Evolutionary conservation across 176 grass and related monocot genomes (phyloP).

Genomic region (Aegilops bicornis): DNA sequence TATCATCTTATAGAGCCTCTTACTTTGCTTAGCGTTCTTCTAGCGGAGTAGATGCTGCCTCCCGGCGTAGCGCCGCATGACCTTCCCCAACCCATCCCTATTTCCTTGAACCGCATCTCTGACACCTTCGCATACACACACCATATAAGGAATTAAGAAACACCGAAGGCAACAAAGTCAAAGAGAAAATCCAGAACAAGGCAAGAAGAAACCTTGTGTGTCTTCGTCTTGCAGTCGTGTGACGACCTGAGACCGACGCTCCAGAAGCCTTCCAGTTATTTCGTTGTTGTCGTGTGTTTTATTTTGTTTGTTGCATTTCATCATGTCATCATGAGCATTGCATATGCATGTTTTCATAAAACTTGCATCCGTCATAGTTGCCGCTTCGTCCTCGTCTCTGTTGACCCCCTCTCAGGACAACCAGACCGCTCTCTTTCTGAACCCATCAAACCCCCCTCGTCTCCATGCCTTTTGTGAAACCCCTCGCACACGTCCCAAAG

Average conservation of each 20-base stretch:
- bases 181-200: not conserved
- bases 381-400: no score
- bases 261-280: no score
- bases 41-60: conserved; percentile 71
- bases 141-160: conserved; percentile 14
- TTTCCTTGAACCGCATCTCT: conserved; percentile 64
- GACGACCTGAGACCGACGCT: no score
- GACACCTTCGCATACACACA: conserved; percentile 34
- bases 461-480: no score
- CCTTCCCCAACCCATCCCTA: conserved; percentile 51
- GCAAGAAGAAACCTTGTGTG: conserved; percentile 57
- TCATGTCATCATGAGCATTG: not conserved
- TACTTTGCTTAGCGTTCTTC: conserved; percentile 81
- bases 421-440: no score
- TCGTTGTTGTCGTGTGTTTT: no score
- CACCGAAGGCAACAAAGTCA: not conserved
- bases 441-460: no score
- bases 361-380: no score
- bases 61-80: conserved; percentile 57
- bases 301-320: no score
- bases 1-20: conserved; percentile 57
- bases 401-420: no score
- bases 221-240: conserved; percentile 58
- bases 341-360: not conserved
- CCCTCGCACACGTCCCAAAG: no score